Conservation (phyloP, 2,329 filamentous ascomycete species). For the Cucurbitaria berberidis region DNA sequence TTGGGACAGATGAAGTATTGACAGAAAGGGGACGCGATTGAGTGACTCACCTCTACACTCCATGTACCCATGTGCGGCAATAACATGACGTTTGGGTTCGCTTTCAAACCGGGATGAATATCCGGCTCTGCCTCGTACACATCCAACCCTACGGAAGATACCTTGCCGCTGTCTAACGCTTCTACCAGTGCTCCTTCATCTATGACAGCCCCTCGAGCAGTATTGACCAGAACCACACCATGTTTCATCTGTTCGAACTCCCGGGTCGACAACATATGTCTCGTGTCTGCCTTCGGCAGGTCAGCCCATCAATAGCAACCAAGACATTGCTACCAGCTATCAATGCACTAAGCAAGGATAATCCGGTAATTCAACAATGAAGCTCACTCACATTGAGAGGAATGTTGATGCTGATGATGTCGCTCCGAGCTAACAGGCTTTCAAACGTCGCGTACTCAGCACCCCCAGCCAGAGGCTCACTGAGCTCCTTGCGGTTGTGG, state of each 20-base stretch:
- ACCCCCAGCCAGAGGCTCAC: slow-evolving; percentile 60
- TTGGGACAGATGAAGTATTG: not conserved
- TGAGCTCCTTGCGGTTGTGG: slow-evolving; percentile 71
- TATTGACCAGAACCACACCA: slow-evolving; percentile 80
- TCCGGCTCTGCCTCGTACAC: slow-evolving; percentile 83
- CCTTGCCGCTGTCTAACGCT: slow-evolving; percentile 72
- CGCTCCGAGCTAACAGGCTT: slow-evolving; percentile 70
- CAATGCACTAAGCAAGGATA: not conserved
- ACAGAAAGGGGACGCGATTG: not conserved
- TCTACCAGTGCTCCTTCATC: slow-evolving; percentile 80
- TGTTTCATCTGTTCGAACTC: slow-evolving; percentile 81
- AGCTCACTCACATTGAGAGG: slow-evolving; percentile 73
- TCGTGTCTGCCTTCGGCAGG: slow-evolving; percentile 61
- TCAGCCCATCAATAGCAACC: slow-evolving; percentile 4
- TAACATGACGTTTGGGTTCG: slow-evolving; percentile 74
- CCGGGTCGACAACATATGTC: slow-evolving; percentile 73
- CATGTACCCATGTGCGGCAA: slow-evolving; percentile 88
- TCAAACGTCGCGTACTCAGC: slow-evolving; percentile 77
- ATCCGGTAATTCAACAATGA: not conserved
- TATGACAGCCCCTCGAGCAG: slow-evolving; percentile 80
- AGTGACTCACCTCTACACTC: slow-evolving; percentile 64
- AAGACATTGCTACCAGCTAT: not conserved
- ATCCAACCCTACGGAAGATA: slow-evolving; percentile 75
- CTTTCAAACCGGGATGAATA: slow-evolving; percentile 73
- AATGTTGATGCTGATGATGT: slow-evolving; percentile 80